Base-by-base conservation (phyloP, 2,329 filamentous ascomycete genomes). In the Colletotrichum coccodes region DNA sequence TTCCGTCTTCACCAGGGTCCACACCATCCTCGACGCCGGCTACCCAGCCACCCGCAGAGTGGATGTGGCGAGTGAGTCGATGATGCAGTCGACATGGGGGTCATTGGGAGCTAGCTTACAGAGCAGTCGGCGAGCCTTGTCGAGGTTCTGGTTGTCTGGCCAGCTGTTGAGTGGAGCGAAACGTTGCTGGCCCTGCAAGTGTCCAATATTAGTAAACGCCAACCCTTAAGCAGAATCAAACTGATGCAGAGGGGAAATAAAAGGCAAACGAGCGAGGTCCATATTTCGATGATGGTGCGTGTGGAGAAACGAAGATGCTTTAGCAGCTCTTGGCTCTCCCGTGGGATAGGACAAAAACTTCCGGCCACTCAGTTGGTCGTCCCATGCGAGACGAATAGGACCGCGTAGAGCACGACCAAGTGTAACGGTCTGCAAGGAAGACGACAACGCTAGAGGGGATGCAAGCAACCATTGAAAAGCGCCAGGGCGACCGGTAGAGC, bases 121-220 rank as follows among this genome's bases (percentile, higher is more conserved):
- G 47, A 94, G 83, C 64, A 94, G 87, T 71, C 92, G 91, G 64
- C 92, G 92, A 36, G 92, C 92, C 87, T 94, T 94, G 87, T 94
- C 92, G 61, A 94, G 87, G 74, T 85, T 90, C 76, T 89, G 90
- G 73, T 94, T 94, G 82, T 94, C 92, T 47, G 92, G 92, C 92
- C 92, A 94, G 84, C 89, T 90, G 87, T 94, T 94, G 77, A 94
- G 89, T 6, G 92, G 92, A 60, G 92, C 92, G 75, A 94, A 94
- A 46, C 92, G 89, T 82, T 94, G 92, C 81, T 94, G 92, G 65
- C 91, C 92, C 75, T 79, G 46, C 50, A 66, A 18, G 8, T n/a
- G 21, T 44, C 49, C 52, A 66, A 57, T 60, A 61, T 60, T 67
- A 68, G 65, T 53, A 64, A 68, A 59, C 46, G 47, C 60, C 65